These are phyloP conservation scores for Closterium sp. DNA, from an alignment of 139 green algal species.

Conservation along the genomic window DNA sequence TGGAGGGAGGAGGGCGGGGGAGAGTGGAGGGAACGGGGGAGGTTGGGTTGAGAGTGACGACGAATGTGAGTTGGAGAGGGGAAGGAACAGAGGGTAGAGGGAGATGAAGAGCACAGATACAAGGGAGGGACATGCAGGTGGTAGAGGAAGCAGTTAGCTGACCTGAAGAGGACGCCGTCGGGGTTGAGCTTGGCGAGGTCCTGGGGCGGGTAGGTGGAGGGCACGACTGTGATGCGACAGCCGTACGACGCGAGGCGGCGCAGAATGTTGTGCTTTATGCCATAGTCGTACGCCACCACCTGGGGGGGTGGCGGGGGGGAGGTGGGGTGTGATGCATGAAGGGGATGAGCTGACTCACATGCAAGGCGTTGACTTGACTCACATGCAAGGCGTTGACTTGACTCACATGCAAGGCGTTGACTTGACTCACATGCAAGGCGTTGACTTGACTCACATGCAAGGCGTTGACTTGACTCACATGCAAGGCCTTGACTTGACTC, in stretches of 20 bases:
- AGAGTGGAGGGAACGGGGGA: not conserved
- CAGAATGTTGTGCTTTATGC: conserved; percentile 99
- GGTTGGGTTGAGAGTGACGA: not conserved
- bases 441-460: too few species aligned
- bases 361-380: not conserved
- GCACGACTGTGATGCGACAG: conserved; percentile 95
- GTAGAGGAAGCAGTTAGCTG: too few species aligned
- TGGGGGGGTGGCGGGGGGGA: conserved; percentile 35
- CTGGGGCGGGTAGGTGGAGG: conserved; percentile 60
- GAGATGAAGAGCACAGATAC: not conserved
- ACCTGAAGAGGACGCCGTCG: conserved; percentile 96
- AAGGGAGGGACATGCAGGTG: too few species aligned
- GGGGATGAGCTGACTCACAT: not conserved
- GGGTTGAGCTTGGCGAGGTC: conserved; percentile 95
- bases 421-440: too few species aligned
- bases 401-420: too few species aligned
- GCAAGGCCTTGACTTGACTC: too few species aligned
- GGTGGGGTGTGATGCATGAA: not conserved
- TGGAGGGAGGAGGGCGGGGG: not conserved
- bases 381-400: too few species aligned
- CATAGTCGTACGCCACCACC: conserved; percentile 96
- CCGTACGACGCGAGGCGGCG: conserved; percentile 85
- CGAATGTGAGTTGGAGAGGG: not conserved
- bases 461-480: too few species aligned
- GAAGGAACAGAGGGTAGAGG: not conserved